phyloP scores from a whole-genome alignment of 805 yeast species.

The Sporopachydermia lactativora region DNA sequence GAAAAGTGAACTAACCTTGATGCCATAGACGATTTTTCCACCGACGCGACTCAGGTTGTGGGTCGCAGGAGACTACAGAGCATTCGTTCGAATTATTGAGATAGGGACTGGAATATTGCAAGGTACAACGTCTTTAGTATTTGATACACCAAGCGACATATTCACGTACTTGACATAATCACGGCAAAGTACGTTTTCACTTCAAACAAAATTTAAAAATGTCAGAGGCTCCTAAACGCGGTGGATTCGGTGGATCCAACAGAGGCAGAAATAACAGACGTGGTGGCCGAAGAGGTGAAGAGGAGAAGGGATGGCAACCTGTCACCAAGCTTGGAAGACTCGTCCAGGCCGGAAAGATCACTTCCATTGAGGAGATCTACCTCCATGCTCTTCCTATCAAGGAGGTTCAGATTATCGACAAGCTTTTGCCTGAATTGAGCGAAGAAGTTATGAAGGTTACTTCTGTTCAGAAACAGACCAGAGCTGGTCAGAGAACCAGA shows the following conservation, averaged over 20 bases:
- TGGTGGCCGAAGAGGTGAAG: conserved; percentile 70
- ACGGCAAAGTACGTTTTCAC: too few relatives aligned
- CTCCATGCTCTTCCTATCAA: conserved; percentile 98
- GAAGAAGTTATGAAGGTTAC: conserved; percentile 88
- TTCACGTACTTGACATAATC: too few relatives aligned
- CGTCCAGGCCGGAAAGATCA: conserved; percentile 96
- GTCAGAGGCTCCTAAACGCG: conserved; percentile 37
- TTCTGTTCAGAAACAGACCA: conserved; percentile 98
- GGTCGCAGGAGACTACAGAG: too few relatives aligned
- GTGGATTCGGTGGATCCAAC: conserved; percentile 40
- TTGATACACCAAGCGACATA: too few relatives aligned
- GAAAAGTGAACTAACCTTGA: too few relatives aligned
- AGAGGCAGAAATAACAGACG: conserved; percentile 48
- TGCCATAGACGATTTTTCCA: too few relatives aligned
- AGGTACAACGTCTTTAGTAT: too few relatives aligned
- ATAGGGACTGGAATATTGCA: too few relatives aligned
- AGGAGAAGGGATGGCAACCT: conserved; percentile 99
- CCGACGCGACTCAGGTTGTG: too few relatives aligned
- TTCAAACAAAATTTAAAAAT: neutral
- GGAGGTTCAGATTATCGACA: conserved; percentile 98
- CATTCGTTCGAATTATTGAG: too few relatives aligned
- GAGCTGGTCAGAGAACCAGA: conserved; percentile 99
- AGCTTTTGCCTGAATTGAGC: conserved; percentile 85
- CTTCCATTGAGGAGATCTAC: conserved; percentile 96
- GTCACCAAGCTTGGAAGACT: conserved; percentile 99